Base-by-base conservation (phyloP, 2,329 filamentous ascomycete species). In the Pestalotiopsis fici region DNA sequence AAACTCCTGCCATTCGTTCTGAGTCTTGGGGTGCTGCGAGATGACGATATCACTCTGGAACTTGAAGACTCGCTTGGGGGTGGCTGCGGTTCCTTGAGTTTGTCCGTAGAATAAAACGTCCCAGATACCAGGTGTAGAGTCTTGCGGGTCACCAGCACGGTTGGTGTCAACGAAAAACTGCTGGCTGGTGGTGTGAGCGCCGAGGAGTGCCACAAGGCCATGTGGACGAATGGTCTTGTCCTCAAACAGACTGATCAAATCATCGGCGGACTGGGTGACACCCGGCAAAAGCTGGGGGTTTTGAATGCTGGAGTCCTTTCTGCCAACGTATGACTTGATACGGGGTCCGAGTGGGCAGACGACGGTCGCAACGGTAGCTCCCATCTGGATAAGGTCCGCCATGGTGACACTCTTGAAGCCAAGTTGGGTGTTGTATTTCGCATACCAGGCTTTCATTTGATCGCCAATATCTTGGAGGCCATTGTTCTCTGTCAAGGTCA, bases 311-410 rank as follows among this genome's bases (percentile, higher is more conserved):
- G 77, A 81, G 68, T 88, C 86, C 50, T 76, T 78, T 54, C 87
- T 83, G 43, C 87, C 87, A 31, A 88, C 81, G 63, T 83, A 86
- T 1, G 85, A 83, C 64, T 81, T 78, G 18, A 87, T 80, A 21
- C 82, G 81, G 2, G 87, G 86, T 2, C 81, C 80, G 4, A 80
- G 76, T 7, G 81, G 80, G 66, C 81, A 83, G 12, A 82, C 80
- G 3, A 85, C 81, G 7, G 85, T 84, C 23, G 83, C 86, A 54
- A 86, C 79, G 66, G 77, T 85, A 77, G 79, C 78, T 1, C 83
- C 84, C 72, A 87, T 83, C 72, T 88, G 86, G 43, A 87, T 82
- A 7, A 89, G 77, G 71, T 89, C 87, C 37, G 86, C 86, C 71
- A 84, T 84, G 3, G 81, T 80, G 39, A 88, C 80, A n/a, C 74